Conservation (phyloP, 164 flowering plant genomes). For the Buxus sempervirens region DNA sequence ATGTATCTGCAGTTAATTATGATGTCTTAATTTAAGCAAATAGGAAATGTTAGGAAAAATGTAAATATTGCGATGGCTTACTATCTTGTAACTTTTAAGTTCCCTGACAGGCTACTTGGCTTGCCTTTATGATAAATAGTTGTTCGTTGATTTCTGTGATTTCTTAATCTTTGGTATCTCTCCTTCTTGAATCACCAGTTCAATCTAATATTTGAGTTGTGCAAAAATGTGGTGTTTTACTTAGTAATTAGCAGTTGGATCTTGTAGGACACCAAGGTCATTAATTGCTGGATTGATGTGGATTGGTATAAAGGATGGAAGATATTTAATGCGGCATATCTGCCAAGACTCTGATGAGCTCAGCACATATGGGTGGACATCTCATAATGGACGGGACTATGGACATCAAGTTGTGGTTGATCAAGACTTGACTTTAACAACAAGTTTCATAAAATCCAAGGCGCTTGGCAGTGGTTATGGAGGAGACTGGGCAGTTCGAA, state of each 20-base stretch:
- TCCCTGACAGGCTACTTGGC: too few species aligned
- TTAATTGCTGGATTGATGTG: constrained; percentile 94
- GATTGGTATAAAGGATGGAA: constrained; percentile 86
- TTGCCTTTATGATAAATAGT: too few species aligned
- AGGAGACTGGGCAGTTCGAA: constrained; percentile 93
- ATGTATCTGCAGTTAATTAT: too few species aligned
- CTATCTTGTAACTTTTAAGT: too few species aligned
- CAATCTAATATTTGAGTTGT: neutral
- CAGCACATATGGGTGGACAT: constrained; percentile 83
- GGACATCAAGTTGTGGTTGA: constrained; percentile 81
- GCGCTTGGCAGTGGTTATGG: constrained; percentile 78
- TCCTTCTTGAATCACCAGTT: neutral
- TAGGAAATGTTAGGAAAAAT: too few species aligned
- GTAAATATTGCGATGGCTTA: too few species aligned
- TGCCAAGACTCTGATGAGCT: constrained; percentile 90
- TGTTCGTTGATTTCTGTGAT: too few species aligned
- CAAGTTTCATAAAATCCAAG: constrained; percentile 75
- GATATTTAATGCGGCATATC: constrained; percentile 70
- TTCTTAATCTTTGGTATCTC: neutral
- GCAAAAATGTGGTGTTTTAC: neutral
- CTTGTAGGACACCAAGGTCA: constrained; percentile 80
- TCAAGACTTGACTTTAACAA: constrained; percentile 53
- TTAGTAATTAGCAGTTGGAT: constrained; percentile 8
- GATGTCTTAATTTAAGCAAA: too few species aligned
- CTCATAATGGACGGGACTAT: constrained; percentile 93